These are phyloP conservation scores for Euphorbia peplus DNA, from an alignment of 345 rosid genomes.

Conservation along the genomic window DNA sequence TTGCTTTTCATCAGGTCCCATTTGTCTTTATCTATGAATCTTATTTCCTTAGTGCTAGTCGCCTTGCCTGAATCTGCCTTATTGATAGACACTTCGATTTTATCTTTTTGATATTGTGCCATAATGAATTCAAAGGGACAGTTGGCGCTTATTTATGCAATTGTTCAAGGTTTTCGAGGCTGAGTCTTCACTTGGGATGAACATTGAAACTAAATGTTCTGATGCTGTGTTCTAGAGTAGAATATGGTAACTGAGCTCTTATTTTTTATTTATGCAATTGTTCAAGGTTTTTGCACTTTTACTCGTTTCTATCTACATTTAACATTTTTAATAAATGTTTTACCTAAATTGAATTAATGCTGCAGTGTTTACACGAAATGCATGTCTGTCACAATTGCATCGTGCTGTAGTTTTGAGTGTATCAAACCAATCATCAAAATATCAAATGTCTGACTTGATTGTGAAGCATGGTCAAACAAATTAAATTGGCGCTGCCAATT, in stretches of 20 bases:
- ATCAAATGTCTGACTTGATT: not conserved
- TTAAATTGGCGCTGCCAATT: not conserved
- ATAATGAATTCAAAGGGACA: conserved; percentile 3
- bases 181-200: conserved; percentile 3
- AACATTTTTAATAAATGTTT: not conserved
- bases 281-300: no score
- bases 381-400: not conserved
- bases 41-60: no score
- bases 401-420: not conserved
- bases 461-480: not conserved
- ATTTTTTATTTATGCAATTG: no score
- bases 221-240: not conserved
- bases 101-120: not conserved
- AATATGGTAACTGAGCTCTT: conserved; percentile 1
- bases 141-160: not conserved
- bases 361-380: not conserved
- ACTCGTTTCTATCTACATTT: no score
- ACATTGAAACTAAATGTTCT: not conserved
- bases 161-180: not conserved
- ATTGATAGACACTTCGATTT: no score
- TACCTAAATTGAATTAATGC: not conserved
- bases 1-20: no score
- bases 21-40: not conserved
- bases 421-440: not conserved
- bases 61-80: no score